Percentiles rank a stretch among this genome's conserved stretches.
phyloP scores from a whole-genome alignment of 2,329 filamentous ascomycete genomes.

The Epichloe glyceriae region DNA sequence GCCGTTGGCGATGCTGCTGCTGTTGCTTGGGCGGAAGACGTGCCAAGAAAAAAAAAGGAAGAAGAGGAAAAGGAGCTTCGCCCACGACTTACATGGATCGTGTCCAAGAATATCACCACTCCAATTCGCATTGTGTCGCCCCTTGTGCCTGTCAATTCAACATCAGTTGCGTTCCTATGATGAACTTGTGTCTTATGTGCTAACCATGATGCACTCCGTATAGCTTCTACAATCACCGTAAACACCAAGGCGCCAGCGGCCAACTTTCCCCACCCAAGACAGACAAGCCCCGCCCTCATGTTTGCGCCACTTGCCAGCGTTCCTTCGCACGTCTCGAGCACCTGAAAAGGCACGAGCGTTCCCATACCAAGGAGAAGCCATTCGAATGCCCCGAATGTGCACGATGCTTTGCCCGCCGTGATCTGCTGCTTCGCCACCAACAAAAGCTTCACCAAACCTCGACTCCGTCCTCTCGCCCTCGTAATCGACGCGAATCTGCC shows the following conservation, averaged over 20 bases:
- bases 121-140: neutral
- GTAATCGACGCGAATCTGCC: slow-evolving; percentile 82
- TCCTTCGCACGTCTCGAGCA: slow-evolving; percentile 94
- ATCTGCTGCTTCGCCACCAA: slow-evolving; percentile 86
- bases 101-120: neutral
- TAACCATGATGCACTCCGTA: slow-evolving; percentile 12
- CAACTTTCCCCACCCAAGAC: slow-evolving; percentile 77
- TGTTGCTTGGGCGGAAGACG: neutral
- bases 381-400: slow-evolving; percentile 95
- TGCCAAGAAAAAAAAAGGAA: no score
- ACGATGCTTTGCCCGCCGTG: slow-evolving; percentile 85
- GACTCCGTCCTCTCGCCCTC: slow-evolving; percentile 72
- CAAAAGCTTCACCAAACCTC: slow-evolving; percentile 96
- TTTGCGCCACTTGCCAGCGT: slow-evolving; percentile 80
- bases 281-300: slow-evolving; percentile 91
- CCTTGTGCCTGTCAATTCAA: neutral
- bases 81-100: neutral
- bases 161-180: neutral
- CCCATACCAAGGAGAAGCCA: slow-evolving; percentile 98
- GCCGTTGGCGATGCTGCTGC: slow-evolving; percentile 7
- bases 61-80: neutral
- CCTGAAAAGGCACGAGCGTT: slow-evolving; percentile 91
- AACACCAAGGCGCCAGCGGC: slow-evolving; percentile 30
- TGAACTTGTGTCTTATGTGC: slow-evolving; percentile 10
- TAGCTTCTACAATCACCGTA: slow-evolving; percentile 38